Conservation (phyloP, 2,329 filamentous ascomycete genomes). For the Fusarium sp. region DNA sequence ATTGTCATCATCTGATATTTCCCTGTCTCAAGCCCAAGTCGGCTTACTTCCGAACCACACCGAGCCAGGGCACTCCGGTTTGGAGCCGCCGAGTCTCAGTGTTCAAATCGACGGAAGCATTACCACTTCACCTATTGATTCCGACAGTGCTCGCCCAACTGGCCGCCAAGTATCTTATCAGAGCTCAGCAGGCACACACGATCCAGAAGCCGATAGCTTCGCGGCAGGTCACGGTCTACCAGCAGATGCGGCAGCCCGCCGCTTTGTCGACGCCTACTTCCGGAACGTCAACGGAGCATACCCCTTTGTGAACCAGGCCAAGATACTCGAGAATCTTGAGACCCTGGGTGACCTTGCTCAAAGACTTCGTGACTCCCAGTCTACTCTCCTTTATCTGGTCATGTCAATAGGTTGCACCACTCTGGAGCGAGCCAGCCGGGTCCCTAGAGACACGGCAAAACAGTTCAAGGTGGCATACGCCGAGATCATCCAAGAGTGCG, state of each 20-base stretch:
- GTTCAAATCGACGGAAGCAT: not conserved
- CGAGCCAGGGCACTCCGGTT: not conserved
- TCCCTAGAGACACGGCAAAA: slow-evolving; percentile 42
- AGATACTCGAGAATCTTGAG: slow-evolving; percentile 48
- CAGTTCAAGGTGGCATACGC: slow-evolving; percentile 50
- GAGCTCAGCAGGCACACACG: not conserved
- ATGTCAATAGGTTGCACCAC: slow-evolving; percentile 58
- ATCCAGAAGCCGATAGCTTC: not conserved
- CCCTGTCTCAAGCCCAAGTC: not conserved
- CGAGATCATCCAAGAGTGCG: slow-evolving; percentile 52
- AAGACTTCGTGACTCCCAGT: not conserved
- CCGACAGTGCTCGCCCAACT: not conserved
- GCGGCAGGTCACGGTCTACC: not conserved
- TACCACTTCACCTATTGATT: not conserved
- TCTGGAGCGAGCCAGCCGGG: slow-evolving; percentile 52
- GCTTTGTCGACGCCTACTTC: slow-evolving; percentile 55
- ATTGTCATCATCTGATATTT: not conserved
- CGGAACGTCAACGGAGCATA: slow-evolving; percentile 56
- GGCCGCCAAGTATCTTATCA: not conserved
- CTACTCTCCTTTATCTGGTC: slow-evolving; percentile 52
- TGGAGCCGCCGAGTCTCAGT: not conserved
- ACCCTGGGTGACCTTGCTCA: slow-evolving; percentile 29
- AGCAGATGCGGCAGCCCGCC: slow-evolving; percentile 32
- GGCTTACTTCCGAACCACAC: not conserved
- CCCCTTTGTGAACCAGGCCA: slow-evolving; percentile 53